Base-by-base conservation (phyloP, 345 rosid genomes). In the Camelina laxa region DNA sequence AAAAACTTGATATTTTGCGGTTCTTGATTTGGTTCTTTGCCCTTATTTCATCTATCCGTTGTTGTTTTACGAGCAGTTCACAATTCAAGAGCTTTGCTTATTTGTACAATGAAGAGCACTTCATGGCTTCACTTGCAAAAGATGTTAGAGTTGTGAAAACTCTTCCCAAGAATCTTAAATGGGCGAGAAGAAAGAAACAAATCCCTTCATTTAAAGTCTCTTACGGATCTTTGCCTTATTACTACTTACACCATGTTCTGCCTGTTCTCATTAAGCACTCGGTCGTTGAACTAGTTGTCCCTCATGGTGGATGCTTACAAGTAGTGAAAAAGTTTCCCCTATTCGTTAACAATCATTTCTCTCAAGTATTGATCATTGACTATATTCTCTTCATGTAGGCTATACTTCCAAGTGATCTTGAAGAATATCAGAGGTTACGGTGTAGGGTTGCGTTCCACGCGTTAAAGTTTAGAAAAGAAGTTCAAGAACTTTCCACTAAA, bases 81-180 rank as follows among this genome's bases (percentile, higher is more conserved):
- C 85, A 90, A 73, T 90, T 95, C 82, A 95, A 95, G 91, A 95
- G 99, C 81, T 95, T 95, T 82, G 90, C 99, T 9, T 95, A 95
- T 75, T 89, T 95, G 13, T 95, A 90, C 70, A 89, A 84, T 12
- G 97, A 89, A 86, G 97, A 95, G 30, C 92, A 88, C 21, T 95
- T 95, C 80, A 85, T 90, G 84, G 84, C 84, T 21, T 93, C 96
- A 35, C 58, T 95, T 64, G 79, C 79, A 19, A 91, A 87, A 69
- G 99, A 94, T 69, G 79, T 94, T 48, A 82, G 81, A 69, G 79
- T 94, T 47, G 86, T 94, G 65, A 94, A 87, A 85, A 91, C 97
- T 71, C 99, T 94, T 58, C 99, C 99, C 0, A 92, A 94, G 79
- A 69, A 85, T 78, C 97, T 94, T 69, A 94, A 94, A 86, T 82